Evolutionary conservation across 768 basidiomycete genomes (phyloP).

Genomic region (Hemileccinum rubropunctum): DNA sequence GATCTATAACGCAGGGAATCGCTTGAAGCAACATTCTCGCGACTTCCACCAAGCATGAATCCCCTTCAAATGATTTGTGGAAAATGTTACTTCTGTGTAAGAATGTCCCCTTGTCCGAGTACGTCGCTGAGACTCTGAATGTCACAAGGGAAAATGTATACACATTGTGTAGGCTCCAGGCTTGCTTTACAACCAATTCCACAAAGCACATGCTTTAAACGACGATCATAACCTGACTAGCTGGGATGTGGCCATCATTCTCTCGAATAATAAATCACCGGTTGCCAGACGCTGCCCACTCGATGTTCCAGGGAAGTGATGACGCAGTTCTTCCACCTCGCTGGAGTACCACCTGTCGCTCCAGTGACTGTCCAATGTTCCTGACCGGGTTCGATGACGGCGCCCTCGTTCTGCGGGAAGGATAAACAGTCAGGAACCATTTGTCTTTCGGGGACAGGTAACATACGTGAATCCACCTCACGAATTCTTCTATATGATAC

Average conservation of each 20-base stretch:
- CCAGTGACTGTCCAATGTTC: constrained; percentile 37
- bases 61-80: too few species aligned
- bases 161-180: constrained; percentile 11
- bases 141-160: constrained; percentile 1
- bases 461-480: constrained; percentile 32
- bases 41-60: too few species aligned
- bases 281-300: constrained; percentile 43
- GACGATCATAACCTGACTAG: constrained; percentile 1
- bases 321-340: constrained; percentile 31
- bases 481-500: constrained; percentile 30
- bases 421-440: background rate
- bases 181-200: constrained; percentile 9
- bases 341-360: constrained; percentile 15
- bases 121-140: constrained; percentile 4
- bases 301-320: constrained; percentile 40
- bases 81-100: too few species aligned
- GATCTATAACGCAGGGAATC: too few species aligned
- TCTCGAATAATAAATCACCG: constrained; percentile 37
- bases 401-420: constrained; percentile 22
- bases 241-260: constrained; percentile 2
- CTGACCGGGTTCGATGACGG: constrained; percentile 34
- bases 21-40: too few species aligned
- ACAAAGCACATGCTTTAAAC: constrained; percentile 7
- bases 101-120: background rate
- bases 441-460: background rate